These are phyloP conservation scores for Caryocar brasiliense DNA, from an alignment of 441 rosid species.

Conservation along the genomic window DNA sequence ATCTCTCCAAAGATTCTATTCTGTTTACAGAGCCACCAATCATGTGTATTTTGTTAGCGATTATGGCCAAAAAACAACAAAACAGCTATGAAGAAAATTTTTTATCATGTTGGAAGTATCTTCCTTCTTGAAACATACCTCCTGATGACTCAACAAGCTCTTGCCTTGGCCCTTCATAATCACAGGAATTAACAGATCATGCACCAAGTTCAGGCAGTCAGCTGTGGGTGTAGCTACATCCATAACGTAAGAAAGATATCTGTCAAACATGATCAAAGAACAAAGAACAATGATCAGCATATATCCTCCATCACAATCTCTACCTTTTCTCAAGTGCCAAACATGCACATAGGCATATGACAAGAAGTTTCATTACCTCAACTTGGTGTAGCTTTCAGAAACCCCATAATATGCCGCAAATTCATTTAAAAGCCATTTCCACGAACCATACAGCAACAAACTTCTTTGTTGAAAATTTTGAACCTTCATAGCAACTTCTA, in stretches of 20 bases:
- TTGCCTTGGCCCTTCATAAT: constrained; percentile 74
- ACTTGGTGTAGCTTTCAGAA: constrained; percentile 82
- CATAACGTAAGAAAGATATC: constrained; percentile 93
- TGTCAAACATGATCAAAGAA: too few relatives aligned
- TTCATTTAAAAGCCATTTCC: constrained; percentile 95
- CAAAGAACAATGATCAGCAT: too few relatives aligned
- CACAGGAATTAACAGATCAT: constrained; percentile 77
- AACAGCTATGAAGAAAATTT: background rate
- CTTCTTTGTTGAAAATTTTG: constrained; percentile 88
- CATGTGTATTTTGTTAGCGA: background rate
- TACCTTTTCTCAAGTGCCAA: too few relatives aligned
- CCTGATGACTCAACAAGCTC: constrained; percentile 89
- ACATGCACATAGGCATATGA: background rate
- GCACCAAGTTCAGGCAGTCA: constrained; percentile 84
- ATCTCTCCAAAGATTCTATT: constrained; percentile 86
- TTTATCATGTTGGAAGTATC: too few relatives aligned
- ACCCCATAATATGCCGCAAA: constrained; percentile 92
- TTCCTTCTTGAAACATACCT: constrained; percentile 56
- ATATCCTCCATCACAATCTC: too few relatives aligned
- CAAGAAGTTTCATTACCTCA: constrained; percentile 40
- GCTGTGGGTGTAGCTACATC: constrained; percentile 98
- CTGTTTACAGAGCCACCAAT: constrained; percentile 33
- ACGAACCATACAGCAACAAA: constrained; percentile 68
- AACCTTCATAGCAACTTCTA: constrained; percentile 89
- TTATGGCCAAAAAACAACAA: background rate